Conservation (phyloP, 805 yeast species). For the Teunomyces funiuensis region DNA sequence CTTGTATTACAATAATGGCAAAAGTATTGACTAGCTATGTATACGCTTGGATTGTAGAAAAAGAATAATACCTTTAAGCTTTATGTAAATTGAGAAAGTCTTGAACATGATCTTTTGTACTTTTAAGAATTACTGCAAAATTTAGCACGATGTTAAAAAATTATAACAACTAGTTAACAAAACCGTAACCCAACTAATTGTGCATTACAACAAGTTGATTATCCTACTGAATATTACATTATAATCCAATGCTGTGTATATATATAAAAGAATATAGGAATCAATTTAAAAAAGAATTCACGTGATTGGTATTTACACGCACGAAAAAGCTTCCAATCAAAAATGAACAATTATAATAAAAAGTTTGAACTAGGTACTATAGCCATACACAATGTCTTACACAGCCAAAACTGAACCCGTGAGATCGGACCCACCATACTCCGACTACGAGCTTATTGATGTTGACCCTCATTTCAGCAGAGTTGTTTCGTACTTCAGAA, state of each 20-base stretch:
- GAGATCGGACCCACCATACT: constrained; percentile 34
- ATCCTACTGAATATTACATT: too few relatives aligned
- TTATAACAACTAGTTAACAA: background rate
- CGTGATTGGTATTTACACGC: constrained; percentile 3
- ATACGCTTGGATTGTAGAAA: too few relatives aligned
- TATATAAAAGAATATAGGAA: too few relatives aligned
- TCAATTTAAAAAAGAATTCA: background rate
- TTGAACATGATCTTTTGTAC: too few relatives aligned
- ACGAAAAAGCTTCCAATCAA: constrained; percentile 6
- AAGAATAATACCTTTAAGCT: too few relatives aligned
- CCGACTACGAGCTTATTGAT: constrained; percentile 59
- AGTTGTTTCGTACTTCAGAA: constrained; percentile 72
- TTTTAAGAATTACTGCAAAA: too few relatives aligned
- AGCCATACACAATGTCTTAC: constrained; percentile 34
- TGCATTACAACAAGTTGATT: too few relatives aligned
- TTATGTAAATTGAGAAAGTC: too few relatives aligned
- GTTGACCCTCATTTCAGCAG: constrained; percentile 73
- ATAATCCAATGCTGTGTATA: too few relatives aligned
- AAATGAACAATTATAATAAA: constrained; percentile 4
- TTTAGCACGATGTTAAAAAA: too few relatives aligned
- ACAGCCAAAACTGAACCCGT: constrained; percentile 39
- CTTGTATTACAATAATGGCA: too few relatives aligned
- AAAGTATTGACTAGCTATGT: too few relatives aligned
- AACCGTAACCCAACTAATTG: background rate
- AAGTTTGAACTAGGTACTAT: constrained; percentile 1